Base-by-base conservation (phyloP, 805 yeast species). In the Komagataella populi region DNA sequence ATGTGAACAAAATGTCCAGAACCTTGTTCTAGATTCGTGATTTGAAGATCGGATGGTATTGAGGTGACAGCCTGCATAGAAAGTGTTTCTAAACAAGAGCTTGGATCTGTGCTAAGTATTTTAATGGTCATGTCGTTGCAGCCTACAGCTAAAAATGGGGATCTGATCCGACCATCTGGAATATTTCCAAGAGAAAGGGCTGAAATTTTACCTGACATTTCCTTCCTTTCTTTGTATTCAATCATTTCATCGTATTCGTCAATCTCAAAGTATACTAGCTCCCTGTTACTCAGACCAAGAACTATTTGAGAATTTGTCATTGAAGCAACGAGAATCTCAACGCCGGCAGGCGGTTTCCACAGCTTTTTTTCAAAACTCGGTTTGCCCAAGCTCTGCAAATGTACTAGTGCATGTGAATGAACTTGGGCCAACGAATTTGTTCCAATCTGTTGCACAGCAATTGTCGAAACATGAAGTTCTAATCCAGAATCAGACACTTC, bases 261-360 rank as follows among this genome's bases (percentile, higher is more conserved):
- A 24, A 81, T 69, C 63, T 91, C 97, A 63, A 93, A 91, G 64
- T 91, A 91, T 3, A 84, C 82, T 3, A 91, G 57, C 52, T 85
- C 90, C 51, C 80, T 72, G 59, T 83, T 86, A 2, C 93, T 81
- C 3, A 93, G 65, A 0, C 82, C 88, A 4, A 91, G 57, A 0
- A 77, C 79, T 0, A 90, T 69, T 63, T 93, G 98, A 2, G 76
- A 72, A 22, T 73, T 69, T 16, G 88, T 87, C 2, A 83, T 65
- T 1, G 86, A 61, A 0, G 87, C 83, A n/a, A 70, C 66, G 0
- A 76, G 59, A 45, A 93, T 73, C 22, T 74, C 70, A 18, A 81
- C 77, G 2, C 93, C 95, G 0, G 83, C 80, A 0, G 96, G 95
- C 1, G 96, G 87, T 24, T 65, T 69, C 98, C 98, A 93, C 55